These are phyloP conservation scores for Calonectria hawksworthii DNA, from an alignment of 2,329 filamentous ascomycete genomes.

Conservation along the genomic window DNA sequence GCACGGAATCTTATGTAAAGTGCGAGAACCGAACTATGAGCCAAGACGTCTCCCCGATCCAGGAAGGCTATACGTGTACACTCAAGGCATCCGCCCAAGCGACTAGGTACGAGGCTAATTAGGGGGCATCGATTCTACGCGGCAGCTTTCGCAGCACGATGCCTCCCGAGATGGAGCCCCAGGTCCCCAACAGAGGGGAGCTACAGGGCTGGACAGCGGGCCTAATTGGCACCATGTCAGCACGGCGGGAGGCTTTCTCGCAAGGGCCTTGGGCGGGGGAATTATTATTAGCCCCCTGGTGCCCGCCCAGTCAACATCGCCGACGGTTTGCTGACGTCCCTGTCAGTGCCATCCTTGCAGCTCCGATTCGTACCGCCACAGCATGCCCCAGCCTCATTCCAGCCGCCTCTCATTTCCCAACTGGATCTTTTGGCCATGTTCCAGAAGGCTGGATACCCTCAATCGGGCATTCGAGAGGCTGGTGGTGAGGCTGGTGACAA, in stretches of 20 bases:
- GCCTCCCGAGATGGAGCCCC: slow-evolving; percentile 6
- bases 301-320: neutral
- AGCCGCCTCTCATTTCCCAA: slow-evolving; percentile 6
- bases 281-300: slow-evolving; percentile 15
- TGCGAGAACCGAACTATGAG: slow-evolving; percentile 18
- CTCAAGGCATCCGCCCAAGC: slow-evolving; percentile 38
- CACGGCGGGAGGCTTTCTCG: neutral
- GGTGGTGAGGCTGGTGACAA: slow-evolving; percentile 20
- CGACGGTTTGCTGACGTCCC: slow-evolving; percentile 10
- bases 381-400: slow-evolving; percentile 18
- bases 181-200: neutral
- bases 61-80: slow-evolving; percentile 42
- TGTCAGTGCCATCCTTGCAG: slow-evolving; percentile 1
- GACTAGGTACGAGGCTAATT: slow-evolving; percentile 28
- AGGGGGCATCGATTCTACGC: slow-evolving; percentile 9
- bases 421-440: neutral
- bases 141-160: slow-evolving; percentile 9
- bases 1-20: slow-evolving; percentile 30
- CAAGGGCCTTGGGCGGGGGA: neutral
- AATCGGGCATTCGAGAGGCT: slow-evolving; percentile 13
- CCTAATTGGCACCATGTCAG: slow-evolving; percentile 11
- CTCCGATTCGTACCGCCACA: slow-evolving; percentile 15
- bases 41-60: slow-evolving; percentile 33
- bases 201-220: slow-evolving; percentile 12
- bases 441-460: neutral